A percentile compares a stretch with the other conserved stretches of the same genome.
phyloP scores from a whole-genome alignment of 2,329 filamentous ascomycete genomes.

The Trichoderma sp. region DNA sequence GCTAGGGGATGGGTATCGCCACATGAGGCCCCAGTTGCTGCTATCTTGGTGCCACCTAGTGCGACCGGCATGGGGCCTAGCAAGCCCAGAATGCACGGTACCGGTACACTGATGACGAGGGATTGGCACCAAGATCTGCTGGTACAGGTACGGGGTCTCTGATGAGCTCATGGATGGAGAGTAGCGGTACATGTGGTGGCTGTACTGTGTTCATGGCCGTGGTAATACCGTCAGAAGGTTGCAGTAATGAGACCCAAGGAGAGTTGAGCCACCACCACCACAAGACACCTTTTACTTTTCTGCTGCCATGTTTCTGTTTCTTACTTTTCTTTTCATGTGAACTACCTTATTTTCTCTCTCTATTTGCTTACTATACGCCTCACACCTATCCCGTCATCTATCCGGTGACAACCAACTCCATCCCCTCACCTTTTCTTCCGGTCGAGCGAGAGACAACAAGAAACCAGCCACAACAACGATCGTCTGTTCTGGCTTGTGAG shows the following conservation, averaged over 20 bases:
- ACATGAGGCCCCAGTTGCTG: conserved; percentile 2
- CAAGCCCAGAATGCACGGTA: neutral
- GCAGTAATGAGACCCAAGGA: neutral
- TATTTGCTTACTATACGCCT: neutral
- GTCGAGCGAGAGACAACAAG: too few relatives aligned
- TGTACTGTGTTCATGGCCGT: neutral
- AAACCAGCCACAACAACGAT: neutral
- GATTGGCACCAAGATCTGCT: neutral
- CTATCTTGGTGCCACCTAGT: conserved; percentile 1
- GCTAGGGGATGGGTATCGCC: conserved; percentile 9
- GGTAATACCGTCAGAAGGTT: neutral
- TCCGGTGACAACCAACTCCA: neutral
- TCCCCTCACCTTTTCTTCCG: too few relatives aligned
- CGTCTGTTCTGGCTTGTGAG: neutral
- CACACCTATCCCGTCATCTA: neutral
- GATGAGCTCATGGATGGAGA: neutral
- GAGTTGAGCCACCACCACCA: neutral
- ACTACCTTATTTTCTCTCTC: neutral
- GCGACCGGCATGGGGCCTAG: neutral
- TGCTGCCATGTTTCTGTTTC: neutral
- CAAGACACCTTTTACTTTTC: neutral
- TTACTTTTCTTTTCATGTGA: neutral
- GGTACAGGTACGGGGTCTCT: neutral
- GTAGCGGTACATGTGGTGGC: neutral
- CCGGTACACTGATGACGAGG: neutral